phyloP scores from a whole-genome alignment of 2,329 filamentous ascomycete species.

The Aspergillus niger region DNA sequence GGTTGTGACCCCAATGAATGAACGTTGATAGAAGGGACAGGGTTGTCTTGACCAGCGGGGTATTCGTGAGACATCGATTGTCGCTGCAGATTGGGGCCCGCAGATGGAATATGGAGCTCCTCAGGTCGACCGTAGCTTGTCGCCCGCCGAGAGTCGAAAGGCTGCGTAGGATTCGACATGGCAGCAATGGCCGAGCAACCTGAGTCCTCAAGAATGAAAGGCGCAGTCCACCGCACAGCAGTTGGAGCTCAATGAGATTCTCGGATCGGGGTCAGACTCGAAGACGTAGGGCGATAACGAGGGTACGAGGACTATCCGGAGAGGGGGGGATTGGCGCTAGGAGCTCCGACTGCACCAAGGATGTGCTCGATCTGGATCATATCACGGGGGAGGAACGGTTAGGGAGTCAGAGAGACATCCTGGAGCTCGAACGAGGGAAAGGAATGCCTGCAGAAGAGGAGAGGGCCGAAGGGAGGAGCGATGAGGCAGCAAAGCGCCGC shows the following conservation, averaged over 20 bases:
- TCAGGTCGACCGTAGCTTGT: conserved; percentile 54
- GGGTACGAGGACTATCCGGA: neutral
- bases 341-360: conserved; percentile 43
- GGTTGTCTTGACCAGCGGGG: conserved; percentile 51
- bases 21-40: conserved; percentile 60
- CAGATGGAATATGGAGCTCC: conserved; percentile 57
- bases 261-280: neutral
- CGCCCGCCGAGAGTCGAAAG: conserved; percentile 55
- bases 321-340: conserved; percentile 13
- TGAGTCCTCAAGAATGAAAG: neutral
- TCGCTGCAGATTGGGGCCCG: conserved; percentile 42
- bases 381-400: conserved; percentile 36
- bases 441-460: conserved; percentile 7
- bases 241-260: conserved; percentile 3
- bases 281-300: neutral
- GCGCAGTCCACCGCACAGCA: conserved; percentile 12
- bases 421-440: conserved; percentile 17
- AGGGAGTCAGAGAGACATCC: conserved; percentile 23
- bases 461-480: neutral
- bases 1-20: conserved; percentile 58
- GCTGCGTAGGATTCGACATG: conserved; percentile 49
- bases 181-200: conserved; percentile 7
- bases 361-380: conserved; percentile 51
- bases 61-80: conserved; percentile 51
- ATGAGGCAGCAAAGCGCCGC: neutral